phyloP scores from a whole-genome alignment of 495 filamentous ascomycete genomes.

The Terfezia claveryi region DNA sequence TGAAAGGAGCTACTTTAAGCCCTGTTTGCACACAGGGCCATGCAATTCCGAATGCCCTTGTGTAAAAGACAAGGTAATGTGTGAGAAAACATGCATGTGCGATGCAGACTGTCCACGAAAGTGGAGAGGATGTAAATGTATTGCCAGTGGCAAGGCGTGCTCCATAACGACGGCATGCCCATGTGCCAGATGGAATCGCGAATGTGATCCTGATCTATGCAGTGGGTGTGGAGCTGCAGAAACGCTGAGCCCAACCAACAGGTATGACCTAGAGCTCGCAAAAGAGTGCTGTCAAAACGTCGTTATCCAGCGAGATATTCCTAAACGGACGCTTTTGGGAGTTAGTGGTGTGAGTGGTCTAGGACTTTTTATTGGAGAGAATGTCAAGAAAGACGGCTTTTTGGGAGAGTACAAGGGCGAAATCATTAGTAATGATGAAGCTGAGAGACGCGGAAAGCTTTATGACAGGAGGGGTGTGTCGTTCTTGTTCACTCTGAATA shows the following conservation, averaged over 20 bases:
- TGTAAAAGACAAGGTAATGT: constrained; percentile 28
- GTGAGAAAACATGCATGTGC: constrained; percentile 46
- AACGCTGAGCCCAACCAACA: constrained; percentile 37
- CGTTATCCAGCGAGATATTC: constrained; percentile 34
- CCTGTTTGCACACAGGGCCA: constrained; percentile 14
- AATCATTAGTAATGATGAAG: constrained; percentile 39
- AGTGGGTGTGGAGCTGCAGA: constrained; percentile 39
- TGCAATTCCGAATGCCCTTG: constrained; percentile 15
- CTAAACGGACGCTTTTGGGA: constrained; percentile 39
- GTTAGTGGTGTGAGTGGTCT: constrained; percentile 38
- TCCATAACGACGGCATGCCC: constrained; percentile 30
- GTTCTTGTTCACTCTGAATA: constrained; percentile 45
- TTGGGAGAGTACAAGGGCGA: constrained; percentile 57
- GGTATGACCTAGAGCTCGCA: constrained; percentile 29
- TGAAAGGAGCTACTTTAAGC: constrained; percentile 13
- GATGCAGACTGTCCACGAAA: constrained; percentile 34
- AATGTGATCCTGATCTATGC: constrained; percentile 52
- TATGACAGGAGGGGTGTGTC: constrained; percentile 37
- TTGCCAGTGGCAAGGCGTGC: constrained; percentile 30
- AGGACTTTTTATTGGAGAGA: constrained; percentile 41
- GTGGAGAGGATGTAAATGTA: constrained; percentile 45
- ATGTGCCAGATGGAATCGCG: constrained; percentile 38
- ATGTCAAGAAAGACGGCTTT: constrained; percentile 35
- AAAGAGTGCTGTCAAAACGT: constrained; percentile 38
- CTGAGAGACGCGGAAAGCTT: constrained; percentile 40